phyloP scores from a whole-genome alignment of 805 yeast genomes.

The Candida jianshihensis region DNA sequence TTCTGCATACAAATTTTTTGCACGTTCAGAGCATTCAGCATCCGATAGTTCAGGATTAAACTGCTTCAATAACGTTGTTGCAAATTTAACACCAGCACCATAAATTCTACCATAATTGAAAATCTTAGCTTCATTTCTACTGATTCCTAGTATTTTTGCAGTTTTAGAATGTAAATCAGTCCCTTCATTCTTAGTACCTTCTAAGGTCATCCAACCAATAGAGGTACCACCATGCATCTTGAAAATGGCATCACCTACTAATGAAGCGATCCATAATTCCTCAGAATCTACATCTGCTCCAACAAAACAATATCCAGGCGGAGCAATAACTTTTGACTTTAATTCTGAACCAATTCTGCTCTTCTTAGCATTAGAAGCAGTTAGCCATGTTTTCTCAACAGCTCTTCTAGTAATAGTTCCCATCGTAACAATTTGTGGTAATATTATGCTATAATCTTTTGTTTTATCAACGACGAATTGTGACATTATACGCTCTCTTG shows the following conservation, averaged over 20 bases:
- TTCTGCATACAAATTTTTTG: constrained; percentile 60
- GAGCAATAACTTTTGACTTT: constrained; percentile 81
- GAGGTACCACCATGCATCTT: constrained; percentile 93
- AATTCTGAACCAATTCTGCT: constrained; percentile 88
- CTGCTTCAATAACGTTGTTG: constrained; percentile 73
- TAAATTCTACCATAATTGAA: constrained; percentile 96
- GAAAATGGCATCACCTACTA: constrained; percentile 88
- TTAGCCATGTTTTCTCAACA: constrained; percentile 95
- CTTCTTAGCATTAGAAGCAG: constrained; percentile 90
- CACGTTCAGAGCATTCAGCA: constrained; percentile 56
- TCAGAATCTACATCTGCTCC: constrained; percentile 99
- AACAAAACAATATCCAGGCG: constrained; percentile 82
- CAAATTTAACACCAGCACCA: constrained; percentile 94
- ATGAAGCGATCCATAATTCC: constrained; percentile 95
- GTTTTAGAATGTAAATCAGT: constrained; percentile 96
- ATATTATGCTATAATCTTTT: constrained; percentile 39
- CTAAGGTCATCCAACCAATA: constrained; percentile 98
- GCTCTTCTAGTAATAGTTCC: constrained; percentile 96
- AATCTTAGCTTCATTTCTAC: constrained; percentile 86
- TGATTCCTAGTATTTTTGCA: constrained; percentile 81
- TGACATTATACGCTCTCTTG: constrained; percentile 72
- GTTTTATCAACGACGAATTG: constrained; percentile 75
- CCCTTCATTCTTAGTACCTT: constrained; percentile 85
- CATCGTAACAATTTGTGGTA: constrained; percentile 85
- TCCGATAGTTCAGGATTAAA: constrained; percentile 70